Percentiles rank a stretch among this genome's conserved stretches.
Evolutionary conservation across 2,329 filamentous ascomycete genomes (phyloP).

Genomic region (Pseudohalonectria lignicola): DNA sequence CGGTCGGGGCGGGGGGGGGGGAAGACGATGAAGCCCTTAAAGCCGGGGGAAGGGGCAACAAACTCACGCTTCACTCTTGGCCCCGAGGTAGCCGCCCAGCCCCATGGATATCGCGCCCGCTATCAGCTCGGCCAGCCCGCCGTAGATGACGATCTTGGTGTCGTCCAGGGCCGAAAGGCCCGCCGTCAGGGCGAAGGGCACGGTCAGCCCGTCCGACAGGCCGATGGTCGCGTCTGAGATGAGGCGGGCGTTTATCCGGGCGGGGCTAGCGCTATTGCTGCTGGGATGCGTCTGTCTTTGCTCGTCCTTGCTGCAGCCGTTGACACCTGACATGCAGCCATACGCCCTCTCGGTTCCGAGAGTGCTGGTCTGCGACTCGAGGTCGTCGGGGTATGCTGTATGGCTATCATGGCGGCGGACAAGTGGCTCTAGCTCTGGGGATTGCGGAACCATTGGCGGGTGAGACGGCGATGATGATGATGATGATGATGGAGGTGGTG

Average conservation of each 20-base stretch:
- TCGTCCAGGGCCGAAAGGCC: constrained; percentile 53
- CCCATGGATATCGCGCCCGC: constrained; percentile 68
- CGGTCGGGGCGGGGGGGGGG: not conserved
- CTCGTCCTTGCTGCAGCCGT: not conserved
- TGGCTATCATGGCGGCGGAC: no score
- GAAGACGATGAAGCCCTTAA: not conserved
- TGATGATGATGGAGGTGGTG: no score
- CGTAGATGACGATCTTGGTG: constrained; percentile 54
- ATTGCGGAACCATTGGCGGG: no score
- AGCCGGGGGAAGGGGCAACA: no score
- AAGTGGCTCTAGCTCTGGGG: no score
- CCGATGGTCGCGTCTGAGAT: constrained; percentile 60
- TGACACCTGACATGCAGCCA: not conserved
- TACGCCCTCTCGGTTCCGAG: not conserved
- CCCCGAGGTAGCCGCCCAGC: constrained; percentile 59
- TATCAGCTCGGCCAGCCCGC: constrained; percentile 61
- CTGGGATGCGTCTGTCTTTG: not conserved
- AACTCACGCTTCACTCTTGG: constrained; percentile 33
- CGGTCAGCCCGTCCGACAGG: constrained; percentile 64
- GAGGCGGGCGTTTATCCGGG: constrained; percentile 23
- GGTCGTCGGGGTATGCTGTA: constrained; percentile 2
- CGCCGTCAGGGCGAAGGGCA: constrained; percentile 65
- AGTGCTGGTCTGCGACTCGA: constrained; percentile 5
- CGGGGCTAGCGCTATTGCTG: not conserved
- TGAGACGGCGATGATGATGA: no score